phyloP scores from a whole-genome alignment of 129 eudicot species.

The Flaveria trinervia region DNA sequence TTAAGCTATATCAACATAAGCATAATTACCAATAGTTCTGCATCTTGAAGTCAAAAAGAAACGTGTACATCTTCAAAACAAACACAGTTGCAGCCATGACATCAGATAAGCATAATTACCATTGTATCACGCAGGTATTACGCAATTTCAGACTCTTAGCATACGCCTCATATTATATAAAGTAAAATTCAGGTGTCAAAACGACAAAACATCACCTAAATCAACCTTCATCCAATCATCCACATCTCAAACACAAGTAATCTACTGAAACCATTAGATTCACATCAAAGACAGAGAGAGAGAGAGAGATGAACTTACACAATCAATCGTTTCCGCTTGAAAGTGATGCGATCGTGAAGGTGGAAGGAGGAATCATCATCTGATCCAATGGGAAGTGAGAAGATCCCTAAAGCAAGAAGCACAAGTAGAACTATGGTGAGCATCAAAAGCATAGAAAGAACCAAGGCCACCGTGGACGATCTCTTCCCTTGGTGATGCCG shows the following conservation, averaged over 20 bases:
- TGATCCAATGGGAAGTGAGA: slow-evolving; percentile 68
- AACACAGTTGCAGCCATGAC: not conserved
- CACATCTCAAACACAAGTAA: slow-evolving; percentile 1
- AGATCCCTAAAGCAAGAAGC: slow-evolving; percentile 86
- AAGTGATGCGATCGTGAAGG: slow-evolving; percentile 48
- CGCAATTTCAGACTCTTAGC: not conserved
- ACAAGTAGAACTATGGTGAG: slow-evolving; percentile 68
- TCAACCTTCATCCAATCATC: slow-evolving; percentile 4
- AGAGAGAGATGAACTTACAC: slow-evolving; percentile 35
- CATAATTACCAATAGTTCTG: not conserved
- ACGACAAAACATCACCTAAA: slow-evolving; percentile 2
- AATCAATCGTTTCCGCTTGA: slow-evolving; percentile 54
- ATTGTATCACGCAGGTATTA: not conserved
- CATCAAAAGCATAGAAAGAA: slow-evolving; percentile 79
- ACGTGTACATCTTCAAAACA: slow-evolving; percentile 12
- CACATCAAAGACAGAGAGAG: not conserved
- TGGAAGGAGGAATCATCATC: slow-evolving; percentile 37
- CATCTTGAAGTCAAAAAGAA: not conserved
- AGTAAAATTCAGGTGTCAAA: not conserved
- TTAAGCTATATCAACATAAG: slow-evolving; percentile 12
- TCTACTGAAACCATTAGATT: not conserved
- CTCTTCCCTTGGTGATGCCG: slow-evolving; percentile 78
- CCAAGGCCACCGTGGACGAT: slow-evolving; percentile 75
- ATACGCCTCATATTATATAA: slow-evolving; percentile 3
- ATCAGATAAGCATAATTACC: slow-evolving; percentile 1